phyloP scores from a whole-genome alignment of 768 basidiomycete species.

The Trametes punicea region DNA sequence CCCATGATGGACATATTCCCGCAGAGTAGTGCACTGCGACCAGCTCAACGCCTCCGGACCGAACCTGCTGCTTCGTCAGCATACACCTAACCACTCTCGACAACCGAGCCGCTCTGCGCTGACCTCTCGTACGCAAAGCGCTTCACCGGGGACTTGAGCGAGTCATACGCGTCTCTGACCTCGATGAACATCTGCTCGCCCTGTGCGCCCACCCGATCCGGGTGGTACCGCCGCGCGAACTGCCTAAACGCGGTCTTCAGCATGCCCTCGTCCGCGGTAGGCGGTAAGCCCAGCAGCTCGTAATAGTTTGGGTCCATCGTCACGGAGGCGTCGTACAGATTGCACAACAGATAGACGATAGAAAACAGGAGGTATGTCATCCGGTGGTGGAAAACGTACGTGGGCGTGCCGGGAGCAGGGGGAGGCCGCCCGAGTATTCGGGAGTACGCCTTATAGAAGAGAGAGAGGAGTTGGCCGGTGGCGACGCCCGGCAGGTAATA shows the following conservation, averaged over 20 bases:
- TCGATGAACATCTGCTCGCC: constrained; percentile 67
- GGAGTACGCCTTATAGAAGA: constrained; percentile 40
- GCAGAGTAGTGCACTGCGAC: constrained; percentile 62
- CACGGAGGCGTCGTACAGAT: constrained; percentile 53
- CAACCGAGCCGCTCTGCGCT: constrained; percentile 16
- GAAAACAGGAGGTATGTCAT: constrained; percentile 61
- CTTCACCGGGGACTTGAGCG: constrained; percentile 70
- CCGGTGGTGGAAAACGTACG: constrained; percentile 58
- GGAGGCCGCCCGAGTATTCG: constrained; percentile 34
- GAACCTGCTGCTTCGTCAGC: constrained; percentile 47
- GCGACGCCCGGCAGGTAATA: constrained; percentile 60
- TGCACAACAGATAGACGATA: constrained; percentile 64
- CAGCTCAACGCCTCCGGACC: constrained; percentile 70
- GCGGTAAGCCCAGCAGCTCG: constrained; percentile 61
- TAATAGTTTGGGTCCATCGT: constrained; percentile 73
- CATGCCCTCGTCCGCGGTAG: constrained; percentile 59
- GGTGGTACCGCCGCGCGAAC: constrained; percentile 74
- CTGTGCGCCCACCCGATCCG: constrained; percentile 62
- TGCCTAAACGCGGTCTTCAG: constrained; percentile 72
- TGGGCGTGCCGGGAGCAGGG: constrained; percentile 40
- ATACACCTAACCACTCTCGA: no score
- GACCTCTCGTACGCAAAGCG: constrained; percentile 87
- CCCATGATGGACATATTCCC: constrained; percentile 69
- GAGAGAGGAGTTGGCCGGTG: constrained; percentile 47
- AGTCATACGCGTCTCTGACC: constrained; percentile 73